phyloP scores from a whole-genome alignment of 78 protist genomes.

The Dictyostelium citrinum region DNA sequence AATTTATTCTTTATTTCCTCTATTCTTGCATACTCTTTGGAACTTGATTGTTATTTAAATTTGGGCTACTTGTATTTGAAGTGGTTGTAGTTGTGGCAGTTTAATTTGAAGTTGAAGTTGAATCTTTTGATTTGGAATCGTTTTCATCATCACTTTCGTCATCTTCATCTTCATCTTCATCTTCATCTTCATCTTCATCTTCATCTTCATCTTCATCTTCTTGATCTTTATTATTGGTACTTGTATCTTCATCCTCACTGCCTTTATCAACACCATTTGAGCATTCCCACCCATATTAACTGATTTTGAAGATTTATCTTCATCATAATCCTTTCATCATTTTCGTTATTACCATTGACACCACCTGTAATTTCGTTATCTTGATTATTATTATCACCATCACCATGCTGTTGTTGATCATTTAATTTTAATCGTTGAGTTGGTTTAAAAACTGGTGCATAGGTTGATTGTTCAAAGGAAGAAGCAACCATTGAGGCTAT shows the following conservation, averaged over 20 bases:
- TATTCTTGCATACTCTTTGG: constrained; percentile 82
- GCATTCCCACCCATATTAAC: not conserved
- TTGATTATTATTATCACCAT: not conserved
- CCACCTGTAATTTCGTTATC: not conserved
- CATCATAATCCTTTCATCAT: not conserved
- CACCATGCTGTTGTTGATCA: not conserved
- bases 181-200: constrained; percentile 1
- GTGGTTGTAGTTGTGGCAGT: not conserved
- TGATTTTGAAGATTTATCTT: not conserved
- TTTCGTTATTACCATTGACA: not conserved
- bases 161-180: not conserved
- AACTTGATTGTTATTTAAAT: constrained; percentile 11
- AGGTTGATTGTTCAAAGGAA: constrained; percentile 50
- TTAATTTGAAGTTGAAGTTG: not conserved
- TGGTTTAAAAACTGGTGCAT: constrained; percentile 66
- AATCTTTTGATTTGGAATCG: not conserved
- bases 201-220: not conserved
- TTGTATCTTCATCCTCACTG: not conserved
- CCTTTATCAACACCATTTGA: not conserved
- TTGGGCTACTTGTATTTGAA: not conserved
- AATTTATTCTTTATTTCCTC: constrained; percentile 66
- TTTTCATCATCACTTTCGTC: not conserved
- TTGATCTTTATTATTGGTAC: too few relatives aligned
- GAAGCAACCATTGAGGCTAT: constrained; percentile 69
- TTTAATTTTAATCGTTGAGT: not conserved